Evolutionary conservation across 2,329 filamentous ascomycete species (phyloP).

Genomic region (Cordyceps cateniannulata): DNA sequence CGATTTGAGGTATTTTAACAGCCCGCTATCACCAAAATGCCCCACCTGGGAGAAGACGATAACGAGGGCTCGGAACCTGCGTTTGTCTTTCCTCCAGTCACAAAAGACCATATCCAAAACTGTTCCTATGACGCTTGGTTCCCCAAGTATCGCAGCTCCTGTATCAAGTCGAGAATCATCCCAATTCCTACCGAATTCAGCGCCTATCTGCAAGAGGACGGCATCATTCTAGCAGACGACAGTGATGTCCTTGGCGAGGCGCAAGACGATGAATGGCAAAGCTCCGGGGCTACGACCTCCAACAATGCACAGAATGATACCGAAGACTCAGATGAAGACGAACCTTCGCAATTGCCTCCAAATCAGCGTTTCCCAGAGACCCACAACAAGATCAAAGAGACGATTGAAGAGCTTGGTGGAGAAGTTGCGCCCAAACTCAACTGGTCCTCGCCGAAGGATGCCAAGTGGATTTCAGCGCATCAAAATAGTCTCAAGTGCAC

Average conservation of each 20-base stretch:
- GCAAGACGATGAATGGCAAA: conserved; percentile 47
- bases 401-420: conserved; percentile 76
- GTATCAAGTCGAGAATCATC: conserved; percentile 81
- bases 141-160: conserved; percentile 70
- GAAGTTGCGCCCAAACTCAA: conserved; percentile 89
- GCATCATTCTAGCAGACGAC: conserved; percentile 79
- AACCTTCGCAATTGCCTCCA: conserved; percentile 35
- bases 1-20: neutral
- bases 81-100: conserved; percentile 74
- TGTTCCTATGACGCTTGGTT: conserved; percentile 96
- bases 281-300: conserved; percentile 23
- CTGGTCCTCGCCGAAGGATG: conserved; percentile 96
- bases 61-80: neutral
- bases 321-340: conserved; percentile 48
- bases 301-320: conserved; percentile 33
- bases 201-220: conserved; percentile 83
- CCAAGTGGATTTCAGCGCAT: conserved; percentile 80
- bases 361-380: conserved; percentile 61
- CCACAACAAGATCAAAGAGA: conserved; percentile 68
- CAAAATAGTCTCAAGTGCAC: conserved; percentile 88
- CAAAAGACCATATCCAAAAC: conserved; percentile 80
- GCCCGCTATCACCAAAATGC: conserved; percentile 22
- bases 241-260: conserved; percentile 45
- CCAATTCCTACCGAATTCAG: conserved; percentile 70
- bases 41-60: conserved; percentile 19